Percentiles rank a stretch among this genome's conserved stretches.
Conservation (phyloP, 305 asterid species). For the Stenogyne calaminthoides region DNA sequence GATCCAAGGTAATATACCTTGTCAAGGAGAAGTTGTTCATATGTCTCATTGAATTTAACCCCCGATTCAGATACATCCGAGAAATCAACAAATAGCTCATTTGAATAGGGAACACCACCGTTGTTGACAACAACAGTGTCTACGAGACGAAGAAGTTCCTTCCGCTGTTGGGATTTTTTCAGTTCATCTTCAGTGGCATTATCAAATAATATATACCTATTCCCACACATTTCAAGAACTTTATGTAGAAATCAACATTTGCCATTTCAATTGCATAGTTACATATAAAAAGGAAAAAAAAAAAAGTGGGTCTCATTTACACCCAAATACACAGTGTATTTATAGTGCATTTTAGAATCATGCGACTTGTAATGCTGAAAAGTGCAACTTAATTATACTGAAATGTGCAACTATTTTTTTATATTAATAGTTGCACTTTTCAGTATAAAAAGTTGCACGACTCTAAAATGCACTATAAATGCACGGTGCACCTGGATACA, state of each 20-base stretch:
- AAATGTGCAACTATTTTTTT: no score
- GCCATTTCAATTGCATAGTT: not conserved
- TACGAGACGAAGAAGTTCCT: conserved; percentile 47
- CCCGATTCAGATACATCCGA: conserved; percentile 17
- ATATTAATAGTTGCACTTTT: no score
- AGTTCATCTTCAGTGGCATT: conserved; percentile 50
- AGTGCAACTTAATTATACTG: no score
- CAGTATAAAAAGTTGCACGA: no score
- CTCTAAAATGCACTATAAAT: no score
- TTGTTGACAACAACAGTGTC: conserved; percentile 45
- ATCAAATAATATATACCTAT: conserved; percentile 59
- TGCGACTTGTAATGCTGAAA: no score
- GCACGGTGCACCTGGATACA: no score
- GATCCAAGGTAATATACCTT: no score
- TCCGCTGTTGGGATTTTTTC: conserved; percentile 44
- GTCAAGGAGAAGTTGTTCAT: not conserved
- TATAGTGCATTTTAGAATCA: no score
- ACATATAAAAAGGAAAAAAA: not conserved
- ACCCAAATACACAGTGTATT: no score
- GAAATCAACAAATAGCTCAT: conserved; percentile 52
- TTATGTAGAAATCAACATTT: conserved; percentile 36
- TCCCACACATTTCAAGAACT: conserved; percentile 57
- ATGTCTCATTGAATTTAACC: not conserved
- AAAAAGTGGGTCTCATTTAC: no score
- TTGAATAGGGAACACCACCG: conserved; percentile 58